These are phyloP conservation scores for Aspergillus candidus DNA, from an alignment of 2,329 filamentous ascomycete species.

Conservation along the genomic window DNA sequence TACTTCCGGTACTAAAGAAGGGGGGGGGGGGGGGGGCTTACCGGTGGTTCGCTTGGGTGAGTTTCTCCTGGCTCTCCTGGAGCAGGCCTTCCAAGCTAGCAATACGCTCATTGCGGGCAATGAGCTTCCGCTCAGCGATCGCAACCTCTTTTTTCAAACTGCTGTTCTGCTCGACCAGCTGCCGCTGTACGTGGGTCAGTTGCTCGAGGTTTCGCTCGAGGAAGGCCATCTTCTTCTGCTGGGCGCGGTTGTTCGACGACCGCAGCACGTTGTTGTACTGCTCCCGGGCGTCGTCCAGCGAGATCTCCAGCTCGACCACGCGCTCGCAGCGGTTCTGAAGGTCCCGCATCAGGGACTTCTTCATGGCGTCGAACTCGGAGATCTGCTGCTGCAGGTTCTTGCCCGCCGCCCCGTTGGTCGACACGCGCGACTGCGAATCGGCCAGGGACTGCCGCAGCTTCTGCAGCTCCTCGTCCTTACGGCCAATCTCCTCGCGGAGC, in stretches of 20 bases:
- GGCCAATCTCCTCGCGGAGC: slow-evolving; percentile 66
- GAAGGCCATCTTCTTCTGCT: slow-evolving; percentile 99
- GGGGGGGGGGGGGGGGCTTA: slow-evolving; percentile 46
- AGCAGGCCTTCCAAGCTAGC: slow-evolving; percentile 85
- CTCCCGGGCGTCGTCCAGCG: slow-evolving; percentile 91
- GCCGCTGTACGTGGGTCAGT: slow-evolving; percentile 91
- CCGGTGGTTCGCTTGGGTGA: slow-evolving; percentile 96
- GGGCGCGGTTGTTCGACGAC: slow-evolving; percentile 93
- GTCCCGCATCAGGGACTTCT: slow-evolving; percentile 98
- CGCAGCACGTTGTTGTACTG: slow-evolving; percentile 98
- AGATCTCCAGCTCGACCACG: slow-evolving; percentile 96
- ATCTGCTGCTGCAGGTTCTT: slow-evolving; percentile 97
- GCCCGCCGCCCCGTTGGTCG: slow-evolving; percentile 54
- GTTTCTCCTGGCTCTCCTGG: slow-evolving; percentile 96
- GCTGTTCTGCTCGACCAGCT: slow-evolving; percentile 96
- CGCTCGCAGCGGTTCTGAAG: slow-evolving; percentile 97
- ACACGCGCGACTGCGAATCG: slow-evolving; percentile 52
- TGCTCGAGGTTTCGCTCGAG: slow-evolving; percentile 96
- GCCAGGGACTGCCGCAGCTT: slow-evolving; percentile 76
- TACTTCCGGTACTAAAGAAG: neutral
- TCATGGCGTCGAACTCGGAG: slow-evolving; percentile 98
- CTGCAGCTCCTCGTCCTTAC: slow-evolving; percentile 74
- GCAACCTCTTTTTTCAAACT: slow-evolving; percentile 98
- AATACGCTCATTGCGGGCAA: slow-evolving; percentile 94
- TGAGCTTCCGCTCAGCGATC: slow-evolving; percentile 94